Conservation (phyloP, 495 filamentous ascomycete genomes). For the Sabuloglossum arenarium region DNA sequence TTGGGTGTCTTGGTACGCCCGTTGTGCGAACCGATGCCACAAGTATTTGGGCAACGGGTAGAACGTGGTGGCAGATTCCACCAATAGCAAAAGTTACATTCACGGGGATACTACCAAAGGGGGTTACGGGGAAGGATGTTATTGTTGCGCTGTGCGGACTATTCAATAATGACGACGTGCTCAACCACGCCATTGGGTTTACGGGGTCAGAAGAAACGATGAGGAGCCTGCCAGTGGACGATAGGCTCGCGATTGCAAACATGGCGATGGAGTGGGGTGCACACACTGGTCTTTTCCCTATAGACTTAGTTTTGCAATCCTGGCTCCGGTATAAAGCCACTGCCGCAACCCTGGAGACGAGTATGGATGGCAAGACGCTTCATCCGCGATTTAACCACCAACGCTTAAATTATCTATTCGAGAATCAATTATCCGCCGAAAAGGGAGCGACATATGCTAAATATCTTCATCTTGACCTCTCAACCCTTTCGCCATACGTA, state of each 20-base stretch:
- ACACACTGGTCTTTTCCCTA: slow-evolving; percentile 61
- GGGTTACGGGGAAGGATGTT: slow-evolving; percentile 89
- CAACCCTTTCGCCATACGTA: slow-evolving; percentile 64
- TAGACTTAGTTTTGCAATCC: slow-evolving; percentile 46
- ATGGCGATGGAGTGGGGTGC: slow-evolving; percentile 97
- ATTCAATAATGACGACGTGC: slow-evolving; percentile 74
- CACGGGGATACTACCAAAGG: slow-evolving; percentile 49
- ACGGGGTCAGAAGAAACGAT: slow-evolving; percentile 62
- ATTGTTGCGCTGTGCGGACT: slow-evolving; percentile 78
- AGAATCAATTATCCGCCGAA: slow-evolving; percentile 46
- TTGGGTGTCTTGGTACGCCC: slow-evolving; percentile 57
- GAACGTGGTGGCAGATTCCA: slow-evolving; percentile 82
- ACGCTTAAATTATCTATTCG: slow-evolving; percentile 61
- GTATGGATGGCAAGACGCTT: slow-evolving; percentile 38
- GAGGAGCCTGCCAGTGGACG: slow-evolving; percentile 50
- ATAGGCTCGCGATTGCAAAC: slow-evolving; percentile 70
- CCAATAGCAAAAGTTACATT: slow-evolving; percentile 65
- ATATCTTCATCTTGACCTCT: slow-evolving; percentile 53
- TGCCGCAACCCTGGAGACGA: slow-evolving; percentile 32
- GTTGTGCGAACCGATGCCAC: slow-evolving; percentile 78
- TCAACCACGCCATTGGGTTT: slow-evolving; percentile 90
- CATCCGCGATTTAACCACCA: slow-evolving; percentile 66
- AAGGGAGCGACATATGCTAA: slow-evolving; percentile 69
- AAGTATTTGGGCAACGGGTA: slow-evolving; percentile 66
- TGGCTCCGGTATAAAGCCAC: slow-evolving; percentile 70